These are phyloP conservation scores for Tetrastigma voinierianum DNA, from an alignment of 164 flowering plant species.

Conservation along the genomic window DNA sequence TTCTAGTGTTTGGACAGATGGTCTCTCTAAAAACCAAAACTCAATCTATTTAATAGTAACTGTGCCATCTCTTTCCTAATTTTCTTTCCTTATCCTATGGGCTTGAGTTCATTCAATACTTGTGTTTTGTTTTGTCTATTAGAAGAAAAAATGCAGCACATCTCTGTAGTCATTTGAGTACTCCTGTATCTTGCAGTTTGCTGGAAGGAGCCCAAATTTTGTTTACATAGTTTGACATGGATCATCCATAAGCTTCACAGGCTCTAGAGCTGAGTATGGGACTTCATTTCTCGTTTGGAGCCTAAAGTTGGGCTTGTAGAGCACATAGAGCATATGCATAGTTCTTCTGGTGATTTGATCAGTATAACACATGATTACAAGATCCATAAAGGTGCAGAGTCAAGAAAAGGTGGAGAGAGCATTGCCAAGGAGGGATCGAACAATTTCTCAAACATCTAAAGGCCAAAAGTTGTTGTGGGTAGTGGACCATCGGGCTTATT, in stretches of 20 bases:
- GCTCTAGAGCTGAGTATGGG: constrained; percentile 69
- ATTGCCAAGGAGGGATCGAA: constrained; percentile 8
- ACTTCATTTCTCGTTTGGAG: constrained; percentile 69
- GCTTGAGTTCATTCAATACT: too few relatives aligned
- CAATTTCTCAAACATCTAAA: constrained; percentile 17
- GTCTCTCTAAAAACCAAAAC: too few relatives aligned
- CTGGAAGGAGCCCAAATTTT: constrained; percentile 89
- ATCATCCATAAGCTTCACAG: constrained; percentile 68
- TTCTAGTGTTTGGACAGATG: too few relatives aligned
- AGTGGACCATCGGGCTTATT: constrained; percentile 95
- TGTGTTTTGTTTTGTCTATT: not conserved
- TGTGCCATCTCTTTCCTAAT: too few relatives aligned
- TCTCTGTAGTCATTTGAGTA: not conserved
- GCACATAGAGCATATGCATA: constrained; percentile 41
- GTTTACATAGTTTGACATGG: constrained; percentile 91
- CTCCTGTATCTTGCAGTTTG: constrained; percentile 31
- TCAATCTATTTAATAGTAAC: too few relatives aligned
- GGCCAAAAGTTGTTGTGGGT: constrained; percentile 82
- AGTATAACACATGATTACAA: constrained; percentile 42
- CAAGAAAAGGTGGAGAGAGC: constrained; percentile 19
- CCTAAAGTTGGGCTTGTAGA: constrained; percentile 72
- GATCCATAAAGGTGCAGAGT: constrained; percentile 15
- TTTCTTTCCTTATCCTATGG: too few relatives aligned
- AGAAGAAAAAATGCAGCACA: too few relatives aligned
- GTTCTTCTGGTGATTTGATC: constrained; percentile 54